Evolutionary conservation across 306 rosid species (phyloP).

Genomic region (Spatholobus suberectus): DNA sequence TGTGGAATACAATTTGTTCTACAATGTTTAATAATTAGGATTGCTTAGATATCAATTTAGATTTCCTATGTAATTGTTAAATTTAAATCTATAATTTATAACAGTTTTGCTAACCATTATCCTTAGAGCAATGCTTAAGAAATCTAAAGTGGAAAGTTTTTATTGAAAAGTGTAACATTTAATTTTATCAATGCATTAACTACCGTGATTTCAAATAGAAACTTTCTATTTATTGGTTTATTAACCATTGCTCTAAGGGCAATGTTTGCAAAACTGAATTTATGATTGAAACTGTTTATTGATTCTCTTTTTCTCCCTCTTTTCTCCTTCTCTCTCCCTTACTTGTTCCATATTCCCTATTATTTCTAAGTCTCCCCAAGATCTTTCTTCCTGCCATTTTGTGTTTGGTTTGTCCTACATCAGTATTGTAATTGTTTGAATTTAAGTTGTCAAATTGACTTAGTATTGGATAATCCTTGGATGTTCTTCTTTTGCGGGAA

Average conservation of each 20-base stretch:
- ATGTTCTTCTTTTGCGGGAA: neutral
- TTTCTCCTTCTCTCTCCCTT: neutral
- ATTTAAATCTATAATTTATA: constrained; percentile 5
- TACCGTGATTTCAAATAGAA: neutral
- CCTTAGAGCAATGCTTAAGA: neutral
- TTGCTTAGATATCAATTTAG: neutral
- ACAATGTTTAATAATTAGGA: constrained; percentile 16
- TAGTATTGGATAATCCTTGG: neutral
- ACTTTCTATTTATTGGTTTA: neutral
- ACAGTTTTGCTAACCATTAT: neutral
- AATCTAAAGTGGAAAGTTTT: neutral
- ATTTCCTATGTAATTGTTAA: neutral
- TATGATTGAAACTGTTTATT: constrained; percentile 2
- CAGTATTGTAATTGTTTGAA: neutral
- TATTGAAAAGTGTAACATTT: neutral
- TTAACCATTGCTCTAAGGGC: neutral
- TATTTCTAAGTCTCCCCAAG: neutral
- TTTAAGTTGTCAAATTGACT: neutral
- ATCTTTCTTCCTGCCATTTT: constrained; percentile 4
- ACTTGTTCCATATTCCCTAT: constrained; percentile 21
- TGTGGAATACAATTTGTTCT: too few relatives aligned
- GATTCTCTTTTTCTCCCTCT: neutral
- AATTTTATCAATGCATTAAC: neutral
- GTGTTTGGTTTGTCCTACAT: neutral
- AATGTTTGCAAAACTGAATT: neutral